Conservation (phyloP, 768 basidiomycete species). For the Amanita inopinata region DNA sequence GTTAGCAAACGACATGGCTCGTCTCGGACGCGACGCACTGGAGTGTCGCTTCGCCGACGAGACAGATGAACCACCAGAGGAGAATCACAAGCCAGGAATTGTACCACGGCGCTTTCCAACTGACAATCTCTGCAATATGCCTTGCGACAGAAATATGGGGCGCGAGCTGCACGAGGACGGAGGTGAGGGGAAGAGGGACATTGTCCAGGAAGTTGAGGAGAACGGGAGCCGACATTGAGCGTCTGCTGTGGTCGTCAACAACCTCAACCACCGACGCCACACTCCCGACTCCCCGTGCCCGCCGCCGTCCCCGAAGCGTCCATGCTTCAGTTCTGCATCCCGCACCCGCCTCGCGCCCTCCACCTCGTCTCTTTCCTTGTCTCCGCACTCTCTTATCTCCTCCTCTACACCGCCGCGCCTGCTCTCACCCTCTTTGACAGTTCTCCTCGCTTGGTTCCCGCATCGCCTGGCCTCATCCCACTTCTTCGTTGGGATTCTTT, state of each 20-base stretch:
- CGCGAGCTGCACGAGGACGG: slow-evolving; percentile 51
- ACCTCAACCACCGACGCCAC: slow-evolving; percentile 10
- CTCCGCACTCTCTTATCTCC: slow-evolving; percentile 11
- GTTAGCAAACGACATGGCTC: slow-evolving; percentile 11
- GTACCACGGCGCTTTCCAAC: slow-evolving; percentile 51
- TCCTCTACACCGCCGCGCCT: slow-evolving; percentile 20
- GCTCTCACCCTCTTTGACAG: slow-evolving; percentile 29
- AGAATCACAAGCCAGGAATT: slow-evolving; percentile 60
- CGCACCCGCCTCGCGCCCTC: neutral
- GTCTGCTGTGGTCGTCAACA: neutral
- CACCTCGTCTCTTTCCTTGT: slow-evolving; percentile 11
- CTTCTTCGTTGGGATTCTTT: slow-evolving; percentile 83
- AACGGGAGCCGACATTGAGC: slow-evolving; percentile 12
- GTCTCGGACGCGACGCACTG: slow-evolving; percentile 23
- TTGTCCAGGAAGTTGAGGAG: slow-evolving; percentile 41
- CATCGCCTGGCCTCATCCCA: slow-evolving; percentile 11
- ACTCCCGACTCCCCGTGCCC: too few species aligned
- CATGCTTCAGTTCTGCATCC: too few species aligned
- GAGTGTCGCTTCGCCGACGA: slow-evolving; percentile 43
- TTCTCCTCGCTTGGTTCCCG: slow-evolving; percentile 22
- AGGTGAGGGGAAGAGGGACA: slow-evolving; percentile 53
- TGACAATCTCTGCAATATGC: slow-evolving; percentile 35
- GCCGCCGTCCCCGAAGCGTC: too few species aligned
- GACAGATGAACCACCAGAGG: slow-evolving; percentile 70
- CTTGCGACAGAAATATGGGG: slow-evolving; percentile 39